Conservation (phyloP, 768 basidiomycete species). For the Stropharia rugosoannulata region DNA sequence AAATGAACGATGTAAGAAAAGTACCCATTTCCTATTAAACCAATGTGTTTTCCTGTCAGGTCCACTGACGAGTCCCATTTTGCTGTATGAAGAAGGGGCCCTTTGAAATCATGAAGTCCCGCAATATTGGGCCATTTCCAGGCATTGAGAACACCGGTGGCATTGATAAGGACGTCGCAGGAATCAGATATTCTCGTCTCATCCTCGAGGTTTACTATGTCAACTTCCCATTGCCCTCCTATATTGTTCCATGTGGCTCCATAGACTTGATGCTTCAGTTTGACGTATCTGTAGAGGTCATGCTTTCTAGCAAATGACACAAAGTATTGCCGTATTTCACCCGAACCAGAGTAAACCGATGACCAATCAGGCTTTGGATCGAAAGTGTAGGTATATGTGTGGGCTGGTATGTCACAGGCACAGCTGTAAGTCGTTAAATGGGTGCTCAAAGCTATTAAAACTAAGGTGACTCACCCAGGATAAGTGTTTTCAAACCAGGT, state of each 20-base stretch:
- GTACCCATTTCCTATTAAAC: slow-evolving; percentile 18
- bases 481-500: slow-evolving; percentile 37
- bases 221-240: slow-evolving; percentile 25
- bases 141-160: slow-evolving; percentile 31
- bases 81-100: slow-evolving; percentile 18
- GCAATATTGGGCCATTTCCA: slow-evolving; percentile 35
- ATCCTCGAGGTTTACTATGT: slow-evolving; percentile 18
- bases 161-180: slow-evolving; percentile 33
- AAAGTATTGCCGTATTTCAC: slow-evolving; percentile 28
- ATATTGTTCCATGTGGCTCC: slow-evolving; percentile 27
- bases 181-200: slow-evolving; percentile 17
- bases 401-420: slow-evolving; percentile 30
- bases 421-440: slow-evolving; percentile 15
- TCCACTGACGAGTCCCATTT: slow-evolving; percentile 17
- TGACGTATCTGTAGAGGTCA: slow-evolving; percentile 27
- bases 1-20: background rate
- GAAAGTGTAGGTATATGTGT: slow-evolving; percentile 28
- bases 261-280: slow-evolving; percentile 24
- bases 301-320: slow-evolving; percentile 26
- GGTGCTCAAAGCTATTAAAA: background rate
- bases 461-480: slow-evolving; percentile 24
- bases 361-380: slow-evolving; percentile 31
- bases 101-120: slow-evolving; percentile 16
- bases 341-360: slow-evolving; percentile 25
- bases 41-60: slow-evolving; percentile 17